Percentiles rank a stretch among this genome's conserved stretches.
Evolutionary conservation across 1,284 basidiomycete genomes (phyloP).

Genomic region (Lignosus rhinocerotis): DNA sequence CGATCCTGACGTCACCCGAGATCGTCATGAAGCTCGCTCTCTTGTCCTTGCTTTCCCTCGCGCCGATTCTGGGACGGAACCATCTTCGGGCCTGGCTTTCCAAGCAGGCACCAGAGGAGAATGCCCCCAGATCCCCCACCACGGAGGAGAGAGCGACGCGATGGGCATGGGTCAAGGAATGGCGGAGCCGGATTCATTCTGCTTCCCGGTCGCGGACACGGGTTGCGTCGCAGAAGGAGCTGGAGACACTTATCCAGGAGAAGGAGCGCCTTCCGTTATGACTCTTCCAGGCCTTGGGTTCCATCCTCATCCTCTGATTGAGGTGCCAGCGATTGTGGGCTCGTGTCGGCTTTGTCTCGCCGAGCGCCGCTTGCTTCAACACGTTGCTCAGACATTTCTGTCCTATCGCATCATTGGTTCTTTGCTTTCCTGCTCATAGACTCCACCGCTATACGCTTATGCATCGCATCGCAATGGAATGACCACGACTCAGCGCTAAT

Average conservation of each 20-base stretch:
- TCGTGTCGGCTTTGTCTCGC: background rate
- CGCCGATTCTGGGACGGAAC: constrained; percentile 73
- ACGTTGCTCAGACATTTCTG: background rate
- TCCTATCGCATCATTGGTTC: background rate
- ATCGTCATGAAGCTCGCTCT: constrained; percentile 74
- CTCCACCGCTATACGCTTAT: constrained; percentile 5
- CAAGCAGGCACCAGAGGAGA: constrained; percentile 9
- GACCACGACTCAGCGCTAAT: background rate
- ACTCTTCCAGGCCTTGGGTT: constrained; percentile 1
- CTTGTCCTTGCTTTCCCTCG: constrained; percentile 73
- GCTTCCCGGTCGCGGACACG: constrained; percentile 43
- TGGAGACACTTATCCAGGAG: constrained; percentile 32
- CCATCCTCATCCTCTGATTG: background rate
- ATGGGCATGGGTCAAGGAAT: constrained; percentile 64
- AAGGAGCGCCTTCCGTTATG: constrained; percentile 32
- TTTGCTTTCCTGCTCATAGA: constrained; percentile 16
- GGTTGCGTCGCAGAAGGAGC: constrained; percentile 25
- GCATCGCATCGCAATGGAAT: background rate
- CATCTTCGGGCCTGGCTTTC: constrained; percentile 58
- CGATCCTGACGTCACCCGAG: constrained; percentile 67
- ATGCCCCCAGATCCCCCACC: background rate
- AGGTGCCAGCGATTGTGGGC: background rate
- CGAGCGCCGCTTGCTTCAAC: background rate
- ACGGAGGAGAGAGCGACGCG: constrained; percentile 42
- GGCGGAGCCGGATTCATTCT: constrained; percentile 50